Base-by-base conservation (phyloP, 1,284 basidiomycete genomes). In the Trametes polyzona region DNA sequence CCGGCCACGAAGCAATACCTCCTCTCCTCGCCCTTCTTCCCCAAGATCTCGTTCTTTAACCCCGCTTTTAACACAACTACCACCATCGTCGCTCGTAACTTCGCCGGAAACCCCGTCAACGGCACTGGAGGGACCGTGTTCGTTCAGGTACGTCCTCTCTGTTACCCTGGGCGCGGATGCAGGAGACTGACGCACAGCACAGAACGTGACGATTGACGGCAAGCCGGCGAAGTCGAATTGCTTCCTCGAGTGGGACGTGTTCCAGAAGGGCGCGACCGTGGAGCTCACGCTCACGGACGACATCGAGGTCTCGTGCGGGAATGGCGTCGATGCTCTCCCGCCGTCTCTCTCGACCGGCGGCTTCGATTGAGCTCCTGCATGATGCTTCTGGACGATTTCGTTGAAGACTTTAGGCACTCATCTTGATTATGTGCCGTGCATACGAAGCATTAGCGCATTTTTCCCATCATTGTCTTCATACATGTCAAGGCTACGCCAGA, bases 261-360 rank as follows among this genome's bases (percentile, higher is more conserved):
- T 87, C 65, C 74, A 73, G 29, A 67, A 65, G 6, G 83, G 83
- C 4, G 76, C 80, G 6, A 72, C 76, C 17, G 75, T 87, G 29
- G 76, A 75, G 52, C 67, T 78, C 21, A 79, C 83, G 67, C 68
- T 87, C 44, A 83, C 81, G 5, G 73, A 79, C 55, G 74, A 84
- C 63, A 78, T 81, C 42, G 75, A 72, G 30, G 74, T 81, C 12
- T 73, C 75, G 4, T 86, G 84, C 67, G 60, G 61, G 19, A 69
- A 70, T 9, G 78, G 74, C 6, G 51, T 70, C 19, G 67, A 71
- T 47, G 78, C 81, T 0, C 69, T 86, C 24, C 84, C 84, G 2
- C 83, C 84, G 10, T 85, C 83, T 23, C 72, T 86, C 52, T 86
- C 83, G 3, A 86, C 83, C 5, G 84, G 83, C 11, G 83, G 83